Evolutionary conservation across 805 yeast genomes (phyloP).

Genomic region (Monosporozyma solicola): DNA sequence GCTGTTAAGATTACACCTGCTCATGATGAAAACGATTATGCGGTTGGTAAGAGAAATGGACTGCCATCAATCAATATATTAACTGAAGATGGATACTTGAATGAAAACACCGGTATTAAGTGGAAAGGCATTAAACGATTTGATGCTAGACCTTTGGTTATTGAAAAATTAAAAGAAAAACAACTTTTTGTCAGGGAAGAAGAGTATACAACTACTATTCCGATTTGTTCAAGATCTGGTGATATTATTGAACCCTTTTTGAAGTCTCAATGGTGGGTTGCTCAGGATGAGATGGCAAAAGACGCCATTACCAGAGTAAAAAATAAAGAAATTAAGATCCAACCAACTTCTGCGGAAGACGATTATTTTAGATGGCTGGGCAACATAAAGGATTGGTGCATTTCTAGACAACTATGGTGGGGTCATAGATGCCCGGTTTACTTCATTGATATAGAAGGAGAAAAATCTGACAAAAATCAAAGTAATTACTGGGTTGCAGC

Average conservation of each 20-base stretch:
- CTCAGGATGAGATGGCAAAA: slow-evolving; percentile 77
- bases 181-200: slow-evolving; percentile 71
- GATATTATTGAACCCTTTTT: slow-evolving; percentile 91
- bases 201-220: slow-evolving; percentile 93
- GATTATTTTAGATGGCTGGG: slow-evolving; percentile 93
- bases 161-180: slow-evolving; percentile 60
- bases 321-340: slow-evolving; percentile 65
- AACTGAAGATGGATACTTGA: slow-evolving; percentile 85
- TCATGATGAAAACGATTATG: slow-evolving; percentile 92
- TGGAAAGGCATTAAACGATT: slow-evolving; percentile 87
- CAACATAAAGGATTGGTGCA: slow-evolving; percentile 98
- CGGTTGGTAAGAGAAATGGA: slow-evolving; percentile 84
- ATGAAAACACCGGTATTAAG: slow-evolving; percentile 76
- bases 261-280: slow-evolving; percentile 99
- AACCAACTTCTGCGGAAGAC: slow-evolving; percentile 78
- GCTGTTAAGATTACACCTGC: slow-evolving; percentile 98
- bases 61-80: slow-evolving; percentile 79
- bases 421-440: slow-evolving; percentile 98
- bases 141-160: slow-evolving; percentile 79
- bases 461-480: slow-evolving; percentile 36
- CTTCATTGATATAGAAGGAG: slow-evolving; percentile 69
- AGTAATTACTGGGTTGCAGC: slow-evolving; percentile 80
- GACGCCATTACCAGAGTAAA: slow-evolving; percentile 78
- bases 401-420: slow-evolving; percentile 89
- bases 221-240: slow-evolving; percentile 90